Evolutionary conservation across 2,329 filamentous ascomycete species (phyloP).

Genomic region (Fusarium dlaminii): DNA sequence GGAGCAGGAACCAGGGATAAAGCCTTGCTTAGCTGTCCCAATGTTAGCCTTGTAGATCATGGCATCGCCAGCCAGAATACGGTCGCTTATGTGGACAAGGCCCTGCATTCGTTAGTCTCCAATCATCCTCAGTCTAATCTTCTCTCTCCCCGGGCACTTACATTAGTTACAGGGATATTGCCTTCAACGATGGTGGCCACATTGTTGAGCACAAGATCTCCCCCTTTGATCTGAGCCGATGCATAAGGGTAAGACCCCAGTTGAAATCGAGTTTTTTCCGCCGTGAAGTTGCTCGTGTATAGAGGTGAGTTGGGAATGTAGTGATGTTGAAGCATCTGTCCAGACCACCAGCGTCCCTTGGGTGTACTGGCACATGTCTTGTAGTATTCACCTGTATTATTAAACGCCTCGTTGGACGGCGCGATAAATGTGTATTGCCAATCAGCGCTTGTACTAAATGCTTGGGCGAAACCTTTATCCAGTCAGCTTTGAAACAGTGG

Average conservation of each 20-base stretch:
- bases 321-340: neutral
- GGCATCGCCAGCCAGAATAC: neutral
- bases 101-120: neutral
- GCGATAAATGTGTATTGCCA: neutral
- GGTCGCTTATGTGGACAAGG: neutral
- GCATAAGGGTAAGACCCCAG: neutral
- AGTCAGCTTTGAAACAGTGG: neutral
- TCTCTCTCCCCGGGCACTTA: accelerated
- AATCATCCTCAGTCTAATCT: accelerated
- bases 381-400: neutral
- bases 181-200: neutral
- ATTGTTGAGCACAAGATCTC: neutral
- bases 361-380: neutral
- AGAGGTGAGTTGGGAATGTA: neutral
- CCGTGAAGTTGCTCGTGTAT: neutral
- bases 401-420: neutral
- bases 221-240: neutral
- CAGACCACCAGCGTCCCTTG: neutral
- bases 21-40: neutral
- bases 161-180: neutral
- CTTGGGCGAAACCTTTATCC: neutral
- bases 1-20: neutral
- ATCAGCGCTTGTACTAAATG: neutral
- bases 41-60: neutral
- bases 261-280: neutral